Conservation (phyloP, 192 early-diverging fungal species). For the Kickxella alabastrina region DNA sequence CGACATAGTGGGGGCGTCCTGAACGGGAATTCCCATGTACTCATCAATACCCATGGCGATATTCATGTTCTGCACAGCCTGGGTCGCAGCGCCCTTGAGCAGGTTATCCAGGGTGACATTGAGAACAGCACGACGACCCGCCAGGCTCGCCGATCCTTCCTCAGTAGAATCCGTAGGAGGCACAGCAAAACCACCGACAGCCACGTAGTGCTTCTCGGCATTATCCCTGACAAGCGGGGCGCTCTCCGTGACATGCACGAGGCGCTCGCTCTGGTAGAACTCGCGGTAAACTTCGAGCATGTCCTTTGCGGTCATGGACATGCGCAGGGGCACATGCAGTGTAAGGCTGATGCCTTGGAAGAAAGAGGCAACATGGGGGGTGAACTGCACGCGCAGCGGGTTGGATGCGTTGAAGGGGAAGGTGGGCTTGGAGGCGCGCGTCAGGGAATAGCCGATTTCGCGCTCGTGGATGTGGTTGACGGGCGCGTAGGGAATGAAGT, state of each 20-base stretch:
- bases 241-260: slow-evolving; percentile 73
- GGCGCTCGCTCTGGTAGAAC: slow-evolving; percentile 71
- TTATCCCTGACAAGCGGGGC: slow-evolving; percentile 88
- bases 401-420: slow-evolving; percentile 8
- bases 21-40: slow-evolving; percentile 79
- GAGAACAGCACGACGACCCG: slow-evolving; percentile 77
- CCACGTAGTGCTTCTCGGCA: slow-evolving; percentile 82
- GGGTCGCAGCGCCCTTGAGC: slow-evolving; percentile 98
- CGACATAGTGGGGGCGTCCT: slow-evolving; percentile 27
- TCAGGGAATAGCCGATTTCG: slow-evolving; percentile 76
- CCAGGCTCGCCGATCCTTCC: slow-evolving; percentile 19
- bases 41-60: slow-evolving; percentile 86
- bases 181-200: slow-evolving; percentile 91
- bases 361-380: slow-evolving; percentile 84
- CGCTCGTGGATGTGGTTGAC: slow-evolving; percentile 96
- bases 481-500: slow-evolving; percentile 87
- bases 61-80: slow-evolving; percentile 97
- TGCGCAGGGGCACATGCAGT: slow-evolving; percentile 78
- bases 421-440: slow-evolving; percentile 15
- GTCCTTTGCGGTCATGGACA: slow-evolving; percentile 66
- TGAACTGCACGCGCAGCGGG: slow-evolving; percentile 68
- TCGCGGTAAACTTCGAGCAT: slow-evolving; percentile 67
- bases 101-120: slow-evolving; percentile 94
- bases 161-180: slow-evolving; percentile 44
- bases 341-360: slow-evolving; percentile 96